phyloP scores from a whole-genome alignment of 352 stramenopile species.

The Phytophthora ohioensis region DNA sequence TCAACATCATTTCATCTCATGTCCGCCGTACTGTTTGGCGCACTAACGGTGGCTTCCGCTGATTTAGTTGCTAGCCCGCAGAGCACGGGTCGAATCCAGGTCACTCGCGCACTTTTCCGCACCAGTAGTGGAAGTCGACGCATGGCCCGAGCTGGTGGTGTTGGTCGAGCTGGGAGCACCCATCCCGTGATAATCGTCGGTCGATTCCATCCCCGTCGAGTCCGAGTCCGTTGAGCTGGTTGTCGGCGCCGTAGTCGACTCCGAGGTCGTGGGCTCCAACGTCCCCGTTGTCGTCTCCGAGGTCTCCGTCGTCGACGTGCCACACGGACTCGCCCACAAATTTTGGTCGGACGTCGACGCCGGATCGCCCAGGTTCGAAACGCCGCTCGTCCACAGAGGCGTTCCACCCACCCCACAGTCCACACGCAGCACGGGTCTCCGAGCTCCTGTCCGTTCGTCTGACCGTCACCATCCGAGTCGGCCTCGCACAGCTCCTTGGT shows the following conservation, averaged over 20 bases:
- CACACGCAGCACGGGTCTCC: slow-evolving; percentile 72
- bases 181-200: too few species aligned
- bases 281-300: not conserved
- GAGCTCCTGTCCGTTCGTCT: slow-evolving; percentile 82
- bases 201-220: too few species aligned
- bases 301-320: not conserved
- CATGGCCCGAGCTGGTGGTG: not conserved
- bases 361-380: slow-evolving; percentile 33
- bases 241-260: not conserved
- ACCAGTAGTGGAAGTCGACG: not conserved
- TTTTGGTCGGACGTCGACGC: slow-evolving; percentile 30
- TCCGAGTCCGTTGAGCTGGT: too few species aligned
- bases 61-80: slow-evolving; percentile 7
- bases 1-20: not conserved
- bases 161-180: not conserved
- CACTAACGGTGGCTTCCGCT: not conserved
- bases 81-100: slow-evolving; percentile 11
- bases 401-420: slow-evolving; percentile 3
- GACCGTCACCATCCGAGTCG: slow-evolving; percentile 65
- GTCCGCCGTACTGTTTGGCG: not conserved
- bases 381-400: slow-evolving; percentile 26
- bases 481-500: slow-evolving; percentile 21
- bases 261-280: not conserved
- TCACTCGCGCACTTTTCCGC: slow-evolving; percentile 17
- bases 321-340: slow-evolving; percentile 33